Conservation (phyloP, 441 rosid species). For the Macaranga tanarius region DNA sequence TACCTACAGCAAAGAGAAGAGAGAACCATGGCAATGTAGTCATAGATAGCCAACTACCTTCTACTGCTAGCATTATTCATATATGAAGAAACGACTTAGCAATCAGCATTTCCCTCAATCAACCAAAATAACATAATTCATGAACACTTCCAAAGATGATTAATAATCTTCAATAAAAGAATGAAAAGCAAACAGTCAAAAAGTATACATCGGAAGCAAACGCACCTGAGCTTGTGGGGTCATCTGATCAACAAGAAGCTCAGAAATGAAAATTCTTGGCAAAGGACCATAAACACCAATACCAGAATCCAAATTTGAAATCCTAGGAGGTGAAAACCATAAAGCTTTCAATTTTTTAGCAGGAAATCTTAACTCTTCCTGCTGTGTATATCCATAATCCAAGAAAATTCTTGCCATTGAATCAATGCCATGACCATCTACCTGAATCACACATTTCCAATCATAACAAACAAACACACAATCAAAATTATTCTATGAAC, state of each 20-base stretch:
- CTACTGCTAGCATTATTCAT: no score
- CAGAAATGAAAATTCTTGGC: slow-evolving; percentile 86
- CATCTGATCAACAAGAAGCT: slow-evolving; percentile 81
- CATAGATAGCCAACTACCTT: no score
- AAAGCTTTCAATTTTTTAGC: slow-evolving; percentile 87
- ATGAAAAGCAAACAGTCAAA: background rate
- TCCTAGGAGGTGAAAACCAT: slow-evolving; percentile 88
- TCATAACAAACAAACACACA: background rate
- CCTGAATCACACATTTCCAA: slow-evolving; percentile 32
- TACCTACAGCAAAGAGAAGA: no score
- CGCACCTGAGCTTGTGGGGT: slow-evolving; percentile 72
- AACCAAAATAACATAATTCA: no score
- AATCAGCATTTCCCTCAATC: no score
- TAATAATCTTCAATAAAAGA: no score
- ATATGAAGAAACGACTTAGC: no score
- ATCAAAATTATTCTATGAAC: background rate
- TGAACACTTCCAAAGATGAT: no score
- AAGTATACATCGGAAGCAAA: background rate
- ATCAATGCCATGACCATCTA: slow-evolving; percentile 73
- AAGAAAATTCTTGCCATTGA: slow-evolving; percentile 76
- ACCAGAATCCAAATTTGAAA: slow-evolving; percentile 39
- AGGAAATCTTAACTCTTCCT: slow-evolving; percentile 81
- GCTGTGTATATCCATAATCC: slow-evolving; percentile 74
- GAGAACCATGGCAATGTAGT: no score
- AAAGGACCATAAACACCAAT: slow-evolving; percentile 69